Base-by-base conservation (phyloP, 805 yeast species). In the Saturnispora halmiae region DNA sequence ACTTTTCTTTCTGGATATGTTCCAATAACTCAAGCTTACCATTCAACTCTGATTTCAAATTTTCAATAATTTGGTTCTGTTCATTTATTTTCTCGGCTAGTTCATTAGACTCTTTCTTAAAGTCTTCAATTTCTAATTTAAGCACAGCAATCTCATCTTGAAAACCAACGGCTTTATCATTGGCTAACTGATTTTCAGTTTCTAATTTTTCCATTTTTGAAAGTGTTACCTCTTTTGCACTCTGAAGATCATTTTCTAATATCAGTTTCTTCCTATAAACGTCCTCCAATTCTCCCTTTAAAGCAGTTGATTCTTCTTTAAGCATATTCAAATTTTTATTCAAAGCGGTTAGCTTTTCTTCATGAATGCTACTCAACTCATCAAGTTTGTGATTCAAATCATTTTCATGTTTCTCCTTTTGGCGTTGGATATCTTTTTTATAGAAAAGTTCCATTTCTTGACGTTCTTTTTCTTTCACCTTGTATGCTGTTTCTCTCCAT, bases 361-460 rank as follows among this genome's bases (percentile, higher is more conserved):
- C 15, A 11, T 44, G 7, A 14, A 29, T 13, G 1, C 18, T n/a
- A 15, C 34, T 44, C 11, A 41, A 15, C 6, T 36, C 37, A 11
- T 38, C 45, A 3, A 65, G 37, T 36, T 54, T 58, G 4, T 50
- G 47, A 26, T 61, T 65, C 35, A 62, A 63, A 28, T 58, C 59
- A n/a, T 45, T 46, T 0, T 65, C 56, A 11, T 64, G 44, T 18
- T 53, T 56, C 34, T 56, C 61, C 36, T 58, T 60, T 9, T 67
- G 36, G 4, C 59, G 56, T n/a, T 53, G 53, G 1, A 67, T 31
- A 18, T 63, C 60, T 9, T 49, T 42, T 22, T 54, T 52, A 37
- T 69, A 58, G 28, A 61, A 56, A 1, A 48, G 46, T 3, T 61
- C 62, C 25, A 69, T 56, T 19, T 69, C 65, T n/a, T 60, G 56